Conservation (phyloP, 257 asterid species). For the Nicotiana paniculata region DNA sequence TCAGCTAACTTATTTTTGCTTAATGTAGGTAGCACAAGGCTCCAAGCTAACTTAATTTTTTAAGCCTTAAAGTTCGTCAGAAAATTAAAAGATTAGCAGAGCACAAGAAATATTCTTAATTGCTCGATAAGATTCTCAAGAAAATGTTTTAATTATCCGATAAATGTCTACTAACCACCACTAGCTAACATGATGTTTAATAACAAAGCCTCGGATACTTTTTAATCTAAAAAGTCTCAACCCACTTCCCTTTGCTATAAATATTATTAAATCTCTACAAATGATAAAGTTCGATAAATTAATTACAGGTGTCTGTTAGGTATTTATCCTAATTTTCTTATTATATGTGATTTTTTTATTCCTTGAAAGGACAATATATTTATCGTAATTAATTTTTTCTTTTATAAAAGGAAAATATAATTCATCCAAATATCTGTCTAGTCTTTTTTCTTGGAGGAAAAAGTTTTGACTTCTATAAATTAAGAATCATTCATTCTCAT, state of each 20-base stretch:
- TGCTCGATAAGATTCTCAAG: constrained; percentile 41
- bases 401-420: too few species aligned
- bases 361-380: too few species aligned
- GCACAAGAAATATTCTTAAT: constrained; percentile 45
- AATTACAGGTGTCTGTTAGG: constrained; percentile 7
- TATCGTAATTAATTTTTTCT: too few species aligned
- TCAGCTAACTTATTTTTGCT: constrained; percentile 11
- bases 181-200: constrained; percentile 25
- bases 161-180: constrained; percentile 34
- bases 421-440: too few species aligned
- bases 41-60: constrained; percentile 32
- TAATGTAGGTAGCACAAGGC: constrained; percentile 41
- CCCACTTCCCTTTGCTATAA: neutral
- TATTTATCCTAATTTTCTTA: too few species aligned
- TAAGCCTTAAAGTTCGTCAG: constrained; percentile 13
- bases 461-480: too few species aligned
- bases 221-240: neutral
- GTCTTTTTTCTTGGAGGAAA: too few species aligned
- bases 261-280: neutral
- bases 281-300: neutral
- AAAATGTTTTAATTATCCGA: constrained; percentile 15
- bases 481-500: too few species aligned
- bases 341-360: too few species aligned
- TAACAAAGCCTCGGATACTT: constrained; percentile 28
- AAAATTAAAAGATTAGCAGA: constrained; percentile 27